These are phyloP conservation scores for Saccharomycopsis babjevae DNA, from an alignment of 805 yeast genomes.

Conservation along the genomic window DNA sequence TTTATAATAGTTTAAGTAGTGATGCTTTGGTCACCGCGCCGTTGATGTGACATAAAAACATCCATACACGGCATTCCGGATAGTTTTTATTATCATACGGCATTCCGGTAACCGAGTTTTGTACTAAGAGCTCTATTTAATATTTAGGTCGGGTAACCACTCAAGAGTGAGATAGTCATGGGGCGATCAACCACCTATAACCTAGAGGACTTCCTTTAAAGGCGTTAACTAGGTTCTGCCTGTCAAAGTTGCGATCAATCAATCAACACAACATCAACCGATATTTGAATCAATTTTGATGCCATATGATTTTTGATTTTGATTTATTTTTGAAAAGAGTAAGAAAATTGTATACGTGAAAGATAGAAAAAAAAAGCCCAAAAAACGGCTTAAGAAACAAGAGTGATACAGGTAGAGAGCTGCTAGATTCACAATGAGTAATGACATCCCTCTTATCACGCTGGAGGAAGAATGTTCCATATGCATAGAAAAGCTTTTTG, in stretches of 20 bases:
- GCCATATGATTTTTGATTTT: not conserved
- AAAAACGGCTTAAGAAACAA: not conserved
- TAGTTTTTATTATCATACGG: no score
- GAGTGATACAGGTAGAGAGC: not conserved
- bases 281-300: not conserved
- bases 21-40: no score
- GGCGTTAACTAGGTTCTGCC: not conserved
- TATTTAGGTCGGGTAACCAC: not conserved
- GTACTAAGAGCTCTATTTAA: no score
- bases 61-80: no score
- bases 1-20: no score
- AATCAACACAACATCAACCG: not conserved
- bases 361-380: not conserved
- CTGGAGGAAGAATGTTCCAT: conserved; percentile 40
- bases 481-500: conserved; percentile 38
- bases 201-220: not conserved
- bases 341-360: not conserved
- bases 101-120: no score
- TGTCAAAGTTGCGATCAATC: not conserved
- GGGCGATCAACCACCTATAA: no score
- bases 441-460: not conserved
- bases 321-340: not conserved
- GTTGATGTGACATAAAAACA: no score
- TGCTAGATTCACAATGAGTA: not conserved
- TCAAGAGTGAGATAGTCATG: no score